Evolutionary conservation across 1,284 basidiomycete species (phyloP).

Genomic region (Papiliotrema fonsecae): DNA sequence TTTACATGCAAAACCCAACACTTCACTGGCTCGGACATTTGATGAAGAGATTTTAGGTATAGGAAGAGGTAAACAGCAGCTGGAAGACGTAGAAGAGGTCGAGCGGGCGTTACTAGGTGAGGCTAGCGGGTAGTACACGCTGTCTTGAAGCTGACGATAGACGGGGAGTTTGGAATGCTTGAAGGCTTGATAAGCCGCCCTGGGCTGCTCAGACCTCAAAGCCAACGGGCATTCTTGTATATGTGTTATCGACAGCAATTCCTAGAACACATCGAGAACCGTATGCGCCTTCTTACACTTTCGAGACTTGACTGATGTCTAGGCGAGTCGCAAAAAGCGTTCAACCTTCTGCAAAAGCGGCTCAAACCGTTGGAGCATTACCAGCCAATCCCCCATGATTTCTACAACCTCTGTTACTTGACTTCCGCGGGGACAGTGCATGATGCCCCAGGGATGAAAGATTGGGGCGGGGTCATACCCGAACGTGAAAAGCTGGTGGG

Average conservation of each 20-base stretch:
- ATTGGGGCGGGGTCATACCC: slow-evolving; percentile 49
- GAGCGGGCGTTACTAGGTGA: slow-evolving; percentile 47
- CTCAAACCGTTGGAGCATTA: slow-evolving; percentile 53
- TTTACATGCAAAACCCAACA: slow-evolving; percentile 45
- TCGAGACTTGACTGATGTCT: not conserved
- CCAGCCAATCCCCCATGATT: slow-evolving; percentile 52
- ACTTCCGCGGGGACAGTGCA: slow-evolving; percentile 50
- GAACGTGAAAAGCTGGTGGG: slow-evolving; percentile 43
- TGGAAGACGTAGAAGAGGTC: slow-evolving; percentile 44
- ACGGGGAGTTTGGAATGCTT: slow-evolving; percentile 50
- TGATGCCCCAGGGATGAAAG: slow-evolving; percentile 50
- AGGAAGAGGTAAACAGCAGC: slow-evolving; percentile 30
- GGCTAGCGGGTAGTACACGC: not conserved
- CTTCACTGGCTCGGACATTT: slow-evolving; percentile 42
- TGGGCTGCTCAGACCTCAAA: slow-evolving; percentile 45
- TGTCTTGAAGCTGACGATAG: slow-evolving; percentile 17
- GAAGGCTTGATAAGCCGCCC: slow-evolving; percentile 45
- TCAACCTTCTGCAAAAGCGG: slow-evolving; percentile 52
- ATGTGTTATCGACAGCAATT: slow-evolving; percentile 46
- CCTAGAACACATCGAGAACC: slow-evolving; percentile 51
- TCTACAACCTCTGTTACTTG: slow-evolving; percentile 51
- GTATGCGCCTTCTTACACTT: slow-evolving; percentile 24
- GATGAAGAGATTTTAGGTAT: slow-evolving; percentile 38
- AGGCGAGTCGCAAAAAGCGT: slow-evolving; percentile 49
- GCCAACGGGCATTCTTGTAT: slow-evolving; percentile 51